These are phyloP conservation scores for Microbotryomycetes sp. DNA, from an alignment of 1,284 basidiomycete species.

Conservation along the genomic window DNA sequence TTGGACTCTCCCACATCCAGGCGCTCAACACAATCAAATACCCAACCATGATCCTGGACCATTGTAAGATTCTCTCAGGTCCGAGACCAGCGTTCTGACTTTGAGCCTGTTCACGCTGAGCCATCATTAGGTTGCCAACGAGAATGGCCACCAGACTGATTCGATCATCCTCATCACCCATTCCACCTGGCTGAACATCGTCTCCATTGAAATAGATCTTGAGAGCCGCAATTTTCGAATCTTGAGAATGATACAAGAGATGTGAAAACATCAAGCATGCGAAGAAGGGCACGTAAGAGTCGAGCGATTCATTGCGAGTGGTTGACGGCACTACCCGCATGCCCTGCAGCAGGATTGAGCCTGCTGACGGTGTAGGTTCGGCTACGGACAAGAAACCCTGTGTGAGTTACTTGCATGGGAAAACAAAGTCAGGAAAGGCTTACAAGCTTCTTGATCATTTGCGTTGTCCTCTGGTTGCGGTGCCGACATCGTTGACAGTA, in stretches of 20 bases:
- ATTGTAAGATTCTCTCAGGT: slow-evolving; percentile 59
- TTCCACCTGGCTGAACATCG: slow-evolving; percentile 40
- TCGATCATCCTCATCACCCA: slow-evolving; percentile 49
- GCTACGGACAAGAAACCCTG: slow-evolving; percentile 10
- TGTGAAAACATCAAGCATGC: slow-evolving; percentile 50
- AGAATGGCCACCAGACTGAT: slow-evolving; percentile 50
- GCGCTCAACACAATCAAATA: slow-evolving; percentile 76
- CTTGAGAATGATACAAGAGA: slow-evolving; percentile 51
- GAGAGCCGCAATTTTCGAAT: slow-evolving; percentile 50
- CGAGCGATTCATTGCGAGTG: slow-evolving; percentile 44
- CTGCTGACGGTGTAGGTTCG: slow-evolving; percentile 44
- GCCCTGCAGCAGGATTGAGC: slow-evolving; percentile 49
- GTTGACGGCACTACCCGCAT: slow-evolving; percentile 42
- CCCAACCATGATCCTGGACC: slow-evolving; percentile 81
- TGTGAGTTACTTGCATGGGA: background rate
- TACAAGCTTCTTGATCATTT: slow-evolving; percentile 2
- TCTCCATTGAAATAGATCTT: slow-evolving; percentile 42
- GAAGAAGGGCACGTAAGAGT: slow-evolving; percentile 51
- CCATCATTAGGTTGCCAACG: slow-evolving; percentile 59
- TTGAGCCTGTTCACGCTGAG: slow-evolving; percentile 50
- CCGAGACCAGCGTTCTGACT: slow-evolving; percentile 44
- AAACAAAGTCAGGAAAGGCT: background rate
- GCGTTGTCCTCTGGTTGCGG: slow-evolving; percentile 21
- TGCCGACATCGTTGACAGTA: slow-evolving; percentile 50
- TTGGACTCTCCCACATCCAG: slow-evolving; percentile 96